Conservation (phyloP, 148 eudicot genomes). For the Amaranthus palmeri region DNA sequence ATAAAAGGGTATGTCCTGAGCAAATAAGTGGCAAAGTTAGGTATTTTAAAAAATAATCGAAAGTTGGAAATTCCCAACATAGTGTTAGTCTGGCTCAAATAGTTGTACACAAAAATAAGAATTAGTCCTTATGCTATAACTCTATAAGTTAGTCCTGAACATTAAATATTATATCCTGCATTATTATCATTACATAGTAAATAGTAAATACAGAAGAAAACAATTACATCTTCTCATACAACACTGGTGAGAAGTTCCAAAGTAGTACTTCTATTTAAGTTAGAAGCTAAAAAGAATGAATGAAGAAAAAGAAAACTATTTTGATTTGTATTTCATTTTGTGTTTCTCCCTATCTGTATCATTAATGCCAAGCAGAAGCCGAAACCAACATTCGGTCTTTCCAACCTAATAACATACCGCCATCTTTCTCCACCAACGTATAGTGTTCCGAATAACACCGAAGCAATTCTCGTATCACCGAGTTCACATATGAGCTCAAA, state of each 20-base stretch:
- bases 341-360: background rate
- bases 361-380: slow-evolving; percentile 85
- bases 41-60: no score
- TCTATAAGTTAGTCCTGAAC: slow-evolving; percentile 12
- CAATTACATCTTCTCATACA: slow-evolving; percentile 5
- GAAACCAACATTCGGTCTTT: slow-evolving; percentile 74
- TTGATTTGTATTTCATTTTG: background rate
- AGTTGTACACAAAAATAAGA: no score
- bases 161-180: background rate
- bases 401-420: slow-evolving; percentile 87
- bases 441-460: slow-evolving; percentile 70
- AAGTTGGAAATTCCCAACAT: no score
- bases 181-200: background rate
- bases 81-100: no score
- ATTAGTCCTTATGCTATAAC: background rate
- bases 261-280: background rate
- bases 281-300: background rate
- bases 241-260: background rate
- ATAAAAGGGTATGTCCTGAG: no score
- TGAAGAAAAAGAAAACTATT: background rate
- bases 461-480: slow-evolving; percentile 58
- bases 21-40: no score
- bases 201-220: background rate
- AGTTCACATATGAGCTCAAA: slow-evolving; percentile 71
- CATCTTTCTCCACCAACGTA: slow-evolving; percentile 72